A percentile compares a stretch with the other conserved stretches of the same genome.
Evolutionary conservation across 1,284 basidiomycete species (phyloP).

Genomic region (Cutaneotrichosporon dermatis): DNA sequence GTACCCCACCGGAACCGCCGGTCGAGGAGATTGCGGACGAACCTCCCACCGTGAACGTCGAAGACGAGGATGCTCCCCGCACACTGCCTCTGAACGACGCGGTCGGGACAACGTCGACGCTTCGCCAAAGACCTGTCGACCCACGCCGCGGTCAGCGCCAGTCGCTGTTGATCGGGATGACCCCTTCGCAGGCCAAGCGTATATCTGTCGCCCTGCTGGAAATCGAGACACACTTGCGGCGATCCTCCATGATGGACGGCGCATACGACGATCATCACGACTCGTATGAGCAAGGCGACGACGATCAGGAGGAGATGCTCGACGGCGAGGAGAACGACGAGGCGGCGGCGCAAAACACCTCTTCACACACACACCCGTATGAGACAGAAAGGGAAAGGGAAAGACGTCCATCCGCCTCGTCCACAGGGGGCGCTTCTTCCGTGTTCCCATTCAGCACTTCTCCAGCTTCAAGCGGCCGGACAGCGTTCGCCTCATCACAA

Average conservation of each 20-base stretch:
- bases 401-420: constrained; percentile 8
- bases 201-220: constrained; percentile 42
- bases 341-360: not conserved
- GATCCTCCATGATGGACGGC: not conserved
- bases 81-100: not conserved
- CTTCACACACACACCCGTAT: too few species aligned
- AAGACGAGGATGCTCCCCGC: too few species aligned
- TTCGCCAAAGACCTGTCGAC: not conserved
- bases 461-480: constrained; percentile 21
- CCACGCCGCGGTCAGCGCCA: constrained; percentile 22
- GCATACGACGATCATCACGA: constrained; percentile 16
- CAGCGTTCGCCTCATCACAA: not conserved
- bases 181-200: constrained; percentile 38
- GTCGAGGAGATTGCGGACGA: too few species aligned
- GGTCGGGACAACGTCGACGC: not conserved
- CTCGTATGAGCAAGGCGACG: constrained; percentile 25
- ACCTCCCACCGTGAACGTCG: too few species aligned
- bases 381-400: not conserved
- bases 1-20: too few species aligned
- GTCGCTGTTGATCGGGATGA: constrained; percentile 33
- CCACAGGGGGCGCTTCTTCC: constrained; percentile 16
- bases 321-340: constrained; percentile 13
- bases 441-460: constrained; percentile 31
- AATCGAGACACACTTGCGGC: constrained; percentile 31
- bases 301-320: constrained; percentile 29